phyloP scores from a whole-genome alignment of 2,329 filamentous ascomycete species.

The Clonostachys byssicola region DNA sequence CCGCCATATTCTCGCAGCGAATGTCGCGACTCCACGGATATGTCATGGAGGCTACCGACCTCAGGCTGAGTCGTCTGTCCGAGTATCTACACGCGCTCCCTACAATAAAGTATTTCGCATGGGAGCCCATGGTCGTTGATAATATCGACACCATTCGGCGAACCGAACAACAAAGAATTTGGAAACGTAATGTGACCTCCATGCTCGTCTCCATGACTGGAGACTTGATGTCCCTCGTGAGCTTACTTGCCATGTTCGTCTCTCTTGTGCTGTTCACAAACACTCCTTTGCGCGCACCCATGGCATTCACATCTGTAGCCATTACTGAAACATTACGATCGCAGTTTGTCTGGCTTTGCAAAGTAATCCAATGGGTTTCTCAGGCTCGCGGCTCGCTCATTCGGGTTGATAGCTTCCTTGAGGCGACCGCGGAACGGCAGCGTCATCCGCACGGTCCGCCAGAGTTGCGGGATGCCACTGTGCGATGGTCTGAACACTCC shows the following conservation, averaged over 20 bases:
- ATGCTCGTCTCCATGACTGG: too few species aligned
- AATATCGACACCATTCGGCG: background rate
- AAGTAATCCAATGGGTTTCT: background rate
- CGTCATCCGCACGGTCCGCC: background rate
- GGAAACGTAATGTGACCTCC: too few species aligned
- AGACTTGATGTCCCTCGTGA: too few species aligned
- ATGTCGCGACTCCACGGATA: too few species aligned
- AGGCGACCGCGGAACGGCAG: background rate
- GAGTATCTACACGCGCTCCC: background rate
- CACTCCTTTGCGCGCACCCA: background rate
- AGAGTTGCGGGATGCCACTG: background rate
- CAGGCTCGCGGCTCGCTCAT: background rate
- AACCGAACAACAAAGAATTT: background rate
- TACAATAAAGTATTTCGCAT: background rate
- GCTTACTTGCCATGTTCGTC: too few species aligned
- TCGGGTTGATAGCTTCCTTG: background rate
- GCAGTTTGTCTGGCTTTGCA: background rate
- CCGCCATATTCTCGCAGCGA: background rate
- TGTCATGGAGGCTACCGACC: too few species aligned
- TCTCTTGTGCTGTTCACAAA: too few species aligned
- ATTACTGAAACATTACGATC: background rate
- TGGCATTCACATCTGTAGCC: background rate
- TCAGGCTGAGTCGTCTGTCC: background rate
- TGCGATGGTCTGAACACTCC: too few species aligned
- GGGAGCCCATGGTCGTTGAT: background rate